phyloP scores from a whole-genome alignment of 352 stramenopile species.

The Thraustochytrium sp. region DNA sequence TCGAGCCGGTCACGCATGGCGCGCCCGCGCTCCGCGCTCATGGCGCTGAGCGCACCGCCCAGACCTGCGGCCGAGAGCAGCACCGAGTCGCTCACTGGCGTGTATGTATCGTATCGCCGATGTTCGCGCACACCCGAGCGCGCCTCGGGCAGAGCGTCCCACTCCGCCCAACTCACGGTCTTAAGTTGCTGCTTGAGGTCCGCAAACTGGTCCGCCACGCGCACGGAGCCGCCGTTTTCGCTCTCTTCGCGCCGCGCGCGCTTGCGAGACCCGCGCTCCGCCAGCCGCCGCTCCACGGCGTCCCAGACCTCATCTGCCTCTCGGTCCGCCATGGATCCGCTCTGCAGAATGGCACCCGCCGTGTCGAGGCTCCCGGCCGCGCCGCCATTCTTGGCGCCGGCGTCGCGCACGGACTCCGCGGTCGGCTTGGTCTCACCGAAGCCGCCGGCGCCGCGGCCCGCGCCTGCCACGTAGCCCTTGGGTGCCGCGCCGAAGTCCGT shows the following conservation, averaged over 20 bases:
- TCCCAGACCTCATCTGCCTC: slow-evolving; percentile 71
- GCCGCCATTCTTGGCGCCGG: no score
- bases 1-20: slow-evolving; percentile 93
- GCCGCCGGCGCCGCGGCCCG: slow-evolving; percentile 6
- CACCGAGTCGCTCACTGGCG: slow-evolving; percentile 43
- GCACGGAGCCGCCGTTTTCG: slow-evolving; percentile 64
- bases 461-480: slow-evolving; percentile 21
- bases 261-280: slow-evolving; percentile 62
- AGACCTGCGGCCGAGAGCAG: not conserved
- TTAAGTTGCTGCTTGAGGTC: slow-evolving; percentile 69
- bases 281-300: slow-evolving; percentile 70
- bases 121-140: slow-evolving; percentile 14
- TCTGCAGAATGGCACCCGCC: no score
- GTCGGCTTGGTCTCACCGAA: slow-evolving; percentile 61
- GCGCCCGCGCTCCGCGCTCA: slow-evolving; percentile 61
- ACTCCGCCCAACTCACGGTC: slow-evolving; percentile 69
- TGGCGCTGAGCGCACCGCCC: not conserved
- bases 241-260: slow-evolving; percentile 65
- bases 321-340: no score
- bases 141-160: slow-evolving; percentile 70
- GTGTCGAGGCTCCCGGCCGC: no score
- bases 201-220: slow-evolving; percentile 74
- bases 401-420: slow-evolving; percentile 67
- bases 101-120: slow-evolving; percentile 7
- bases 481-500: slow-evolving; percentile 25